These are phyloP conservation scores for Dipteronia sinensis DNA, from an alignment of 345 rosid species.

Conservation along the genomic window DNA sequence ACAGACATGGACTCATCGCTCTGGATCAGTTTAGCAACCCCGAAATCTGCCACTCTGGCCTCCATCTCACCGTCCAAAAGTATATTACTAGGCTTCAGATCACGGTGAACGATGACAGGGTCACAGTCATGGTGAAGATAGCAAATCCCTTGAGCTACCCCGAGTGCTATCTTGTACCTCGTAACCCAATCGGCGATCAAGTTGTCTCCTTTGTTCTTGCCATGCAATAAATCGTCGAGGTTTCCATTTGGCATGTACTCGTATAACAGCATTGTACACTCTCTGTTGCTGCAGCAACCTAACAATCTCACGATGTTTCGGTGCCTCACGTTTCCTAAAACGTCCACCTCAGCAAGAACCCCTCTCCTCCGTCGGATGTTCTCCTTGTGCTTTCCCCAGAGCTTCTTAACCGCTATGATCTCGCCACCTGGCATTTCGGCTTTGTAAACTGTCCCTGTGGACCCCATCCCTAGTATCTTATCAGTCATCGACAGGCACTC, in stretches of 20 bases:
- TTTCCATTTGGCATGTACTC: constrained; percentile 98
- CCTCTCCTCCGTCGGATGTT: constrained; percentile 75
- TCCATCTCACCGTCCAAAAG: constrained; percentile 87
- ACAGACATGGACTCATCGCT: constrained; percentile 98
- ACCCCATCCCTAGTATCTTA: constrained; percentile 92
- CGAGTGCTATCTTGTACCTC: constrained; percentile 79
- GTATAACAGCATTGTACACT: constrained; percentile 88
- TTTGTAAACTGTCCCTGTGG: constrained; percentile 87
- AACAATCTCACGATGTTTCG: constrained; percentile 89
- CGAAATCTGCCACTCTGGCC: constrained; percentile 99
- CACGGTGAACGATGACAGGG: constrained; percentile 97
- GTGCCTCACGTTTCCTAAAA: constrained; percentile 83
- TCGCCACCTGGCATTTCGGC: constrained; percentile 98
- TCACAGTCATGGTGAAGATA: constrained; percentile 98
- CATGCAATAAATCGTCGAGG: constrained; percentile 78
- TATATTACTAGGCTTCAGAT: constrained; percentile 91
- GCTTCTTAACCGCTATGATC: constrained; percentile 90
- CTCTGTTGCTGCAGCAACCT: constrained; percentile 90
- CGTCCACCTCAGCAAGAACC: constrained; percentile 89
- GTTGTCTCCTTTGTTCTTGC: constrained; percentile 63
- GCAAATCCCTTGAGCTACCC: constrained; percentile 99
- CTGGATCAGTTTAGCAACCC: constrained; percentile 89
- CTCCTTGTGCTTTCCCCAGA: constrained; percentile 90
- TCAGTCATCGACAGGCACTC: constrained; percentile 75
- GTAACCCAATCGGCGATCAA: constrained; percentile 85